These are phyloP conservation scores for Nannochloropsis gaditana DNA, from an alignment of 108 stramenopile genomes.

Conservation along the genomic window DNA sequence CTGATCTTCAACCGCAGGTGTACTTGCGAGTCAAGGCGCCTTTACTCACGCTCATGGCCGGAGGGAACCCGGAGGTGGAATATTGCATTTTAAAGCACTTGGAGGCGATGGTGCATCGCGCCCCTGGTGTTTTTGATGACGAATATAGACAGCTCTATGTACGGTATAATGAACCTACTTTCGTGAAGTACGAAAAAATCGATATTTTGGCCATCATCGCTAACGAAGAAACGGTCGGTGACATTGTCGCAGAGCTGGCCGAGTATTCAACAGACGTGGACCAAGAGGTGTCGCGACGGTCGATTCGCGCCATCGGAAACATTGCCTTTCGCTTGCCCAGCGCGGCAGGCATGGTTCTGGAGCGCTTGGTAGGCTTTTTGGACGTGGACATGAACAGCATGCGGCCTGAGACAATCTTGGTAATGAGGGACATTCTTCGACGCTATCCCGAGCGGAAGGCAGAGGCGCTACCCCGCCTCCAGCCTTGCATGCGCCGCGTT, in stretches of 20 bases:
- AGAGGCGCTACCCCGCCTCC: constrained; percentile 74
- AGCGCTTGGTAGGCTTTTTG: constrained; percentile 79
- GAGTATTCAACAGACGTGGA: constrained; percentile 84
- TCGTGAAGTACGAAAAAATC: constrained; percentile 90
- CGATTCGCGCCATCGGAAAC: constrained; percentile 77
- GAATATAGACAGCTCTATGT: constrained; percentile 96
- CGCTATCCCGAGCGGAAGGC: constrained; percentile 66
- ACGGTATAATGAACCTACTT: constrained; percentile 86
- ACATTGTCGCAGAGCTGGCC: constrained; percentile 86
- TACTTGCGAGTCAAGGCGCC: constrained; percentile 84
- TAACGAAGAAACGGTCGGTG: constrained; percentile 74
- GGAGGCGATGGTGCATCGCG: constrained; percentile 76
- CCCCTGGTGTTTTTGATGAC: constrained; percentile 88
- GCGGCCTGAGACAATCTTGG: constrained; percentile 73
- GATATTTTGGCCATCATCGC: constrained; percentile 77
- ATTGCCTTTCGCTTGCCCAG: constrained; percentile 76
- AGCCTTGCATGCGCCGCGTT: constrained; percentile 66
- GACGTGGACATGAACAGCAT: constrained; percentile 71
- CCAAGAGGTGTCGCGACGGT: constrained; percentile 66
- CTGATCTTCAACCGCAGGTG: constrained; percentile 70
- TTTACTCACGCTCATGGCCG: constrained; percentile 84
- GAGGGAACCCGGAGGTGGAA: constrained; percentile 68
- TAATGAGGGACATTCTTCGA: constrained; percentile 68
- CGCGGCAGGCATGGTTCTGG: constrained; percentile 70
- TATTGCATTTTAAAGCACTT: constrained; percentile 87